phyloP scores from a whole-genome alignment of 1,284 basidiomycete species.

The Papiliotrema nemorosa region DNA sequence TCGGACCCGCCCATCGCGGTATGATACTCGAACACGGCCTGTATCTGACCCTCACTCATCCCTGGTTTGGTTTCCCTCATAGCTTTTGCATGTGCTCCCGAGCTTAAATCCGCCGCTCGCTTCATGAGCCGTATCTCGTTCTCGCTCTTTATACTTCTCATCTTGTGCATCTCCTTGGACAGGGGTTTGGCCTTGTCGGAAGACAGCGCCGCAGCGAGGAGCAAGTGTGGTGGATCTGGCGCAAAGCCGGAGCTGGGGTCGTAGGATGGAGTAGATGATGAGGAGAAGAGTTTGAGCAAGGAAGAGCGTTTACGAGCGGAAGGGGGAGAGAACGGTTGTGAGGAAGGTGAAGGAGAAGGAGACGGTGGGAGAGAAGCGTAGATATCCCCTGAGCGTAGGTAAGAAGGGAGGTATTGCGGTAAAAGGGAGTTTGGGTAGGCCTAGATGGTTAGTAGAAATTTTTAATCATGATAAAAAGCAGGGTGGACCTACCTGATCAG shows the following conservation, averaged over 20 bases:
- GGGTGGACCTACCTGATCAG: constrained; percentile 63
- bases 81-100: constrained; percentile 21
- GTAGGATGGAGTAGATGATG: not conserved
- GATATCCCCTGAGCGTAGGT: constrained; percentile 24
- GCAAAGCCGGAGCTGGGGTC: constrained; percentile 12
- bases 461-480: too few relatives aligned
- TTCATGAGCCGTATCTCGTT: constrained; percentile 51
- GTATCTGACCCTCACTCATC: constrained; percentile 67
- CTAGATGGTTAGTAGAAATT: not conserved
- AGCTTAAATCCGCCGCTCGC: constrained; percentile 47
- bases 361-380: constrained; percentile 50
- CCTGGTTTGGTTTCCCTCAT: constrained; percentile 77
- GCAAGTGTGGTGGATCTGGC: constrained; percentile 45
- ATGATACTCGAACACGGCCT: constrained; percentile 83
- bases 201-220: constrained; percentile 43
- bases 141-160: constrained; percentile 50
- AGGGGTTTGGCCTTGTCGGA: constrained; percentile 41
- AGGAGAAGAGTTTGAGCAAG: constrained; percentile 44
- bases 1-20: constrained; percentile 75
- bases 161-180: constrained; percentile 44
- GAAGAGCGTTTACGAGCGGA: constrained; percentile 38
- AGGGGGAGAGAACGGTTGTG: constrained; percentile 40
- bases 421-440: constrained; percentile 1
- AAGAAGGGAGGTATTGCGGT: constrained; percentile 20
- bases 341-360: constrained; percentile 39